Evolutionary conservation across 352 stramenopile species (phyloP), one percentile per base, ranked within the genome.

Genomic region (Phytophthora megakarya): DNA sequence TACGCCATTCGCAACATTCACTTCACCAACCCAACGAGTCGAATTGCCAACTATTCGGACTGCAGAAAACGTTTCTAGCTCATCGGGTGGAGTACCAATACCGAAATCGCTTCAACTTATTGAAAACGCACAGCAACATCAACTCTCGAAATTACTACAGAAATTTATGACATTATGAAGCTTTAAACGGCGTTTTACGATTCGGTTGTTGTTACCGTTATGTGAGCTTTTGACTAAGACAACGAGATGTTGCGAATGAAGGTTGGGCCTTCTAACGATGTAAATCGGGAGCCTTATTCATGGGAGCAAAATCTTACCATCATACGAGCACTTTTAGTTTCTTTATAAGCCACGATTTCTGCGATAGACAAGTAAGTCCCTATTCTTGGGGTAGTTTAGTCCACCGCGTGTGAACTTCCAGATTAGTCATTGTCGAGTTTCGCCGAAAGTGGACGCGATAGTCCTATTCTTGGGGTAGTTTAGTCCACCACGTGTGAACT

Each of bases 101-200:
- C 37, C 49, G 23, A 49, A 51, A 19, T 50, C 65, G 9, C 61
- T 86, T 2, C 59, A 61, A 23, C 51, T 78, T 7, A 54, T 88
- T 8, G 77, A 88, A 39, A 70, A 72, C 38, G 76, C 80, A 5
- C 75, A 86, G 23, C 65, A 80, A 45, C 67, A 76, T 18, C 76
- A 85, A 35, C 54, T 88, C 7, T 61, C 59, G 6, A 81, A 77
- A 30, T 22, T 88, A 15, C 47, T 87, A 23, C 37, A 52, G n/a
- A 84, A 85, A 33, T 54, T 84, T 18, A 43, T 56, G n/a, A 32
- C 61, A 12, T 44, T 86, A 18, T 82, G 37, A 78, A n/a, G n/a
- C 30, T 13, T 7, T 11, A 12, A 32, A 35, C 8, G 30, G 13
- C 30, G 30, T 35, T 35, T 5, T 13, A 35, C 3, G 13, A 35